Evolutionary conservation across 2,329 filamentous ascomycete genomes (phyloP), one percentile per base, ranked within the genome.

Genomic region (Aspergillus sp.): DNA sequence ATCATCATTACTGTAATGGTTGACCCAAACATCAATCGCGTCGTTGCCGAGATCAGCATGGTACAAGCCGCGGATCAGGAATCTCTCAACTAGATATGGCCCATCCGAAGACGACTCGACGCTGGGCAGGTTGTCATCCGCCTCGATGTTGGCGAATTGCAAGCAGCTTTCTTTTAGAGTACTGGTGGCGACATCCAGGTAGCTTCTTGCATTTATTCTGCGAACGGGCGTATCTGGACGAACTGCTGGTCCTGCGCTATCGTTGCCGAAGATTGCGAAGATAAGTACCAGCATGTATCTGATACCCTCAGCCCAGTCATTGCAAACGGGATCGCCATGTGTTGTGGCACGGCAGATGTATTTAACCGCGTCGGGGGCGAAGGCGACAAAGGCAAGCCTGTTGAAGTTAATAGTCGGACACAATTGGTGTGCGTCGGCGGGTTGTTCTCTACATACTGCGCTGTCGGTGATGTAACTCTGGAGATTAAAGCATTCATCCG

Each of bases 61-160:
- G 26, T 38, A 22, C 32, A 47, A 9, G 45, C 32, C 32, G 10
- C 32, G 32, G 45, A 47, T 47, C 17, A 47, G 45, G 32, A 47
- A 47, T 24, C 45, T 47, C 32, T 47, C 45, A 2, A 38, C 32
- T 16, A 47, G 19, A 38, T 40, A 26, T 22, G 32, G 45, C 16
- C 5, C 41, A 44, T 44, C 41, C 11, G 16, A 33, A 14, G 13
- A 22, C n/a, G 30, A 30, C 44, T 46, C 24, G 44, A 46, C 24
- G 24, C 44, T 16, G 16, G 44, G 14, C 11, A 46, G 14, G 17
- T 35, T 35, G 5, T 46, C 26, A 17, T 46, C 44, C 26, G n/a
- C 44, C 26, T 46, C 44, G 26, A 46, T 46, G 26, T n/a, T 46
- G 26, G 44, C 24, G 11, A 35, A 35, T 33, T 46, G 26, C 44